phyloP scores from a whole-genome alignment of 1,139 yeast genomes.

The Blastobotrys persicus region DNA sequence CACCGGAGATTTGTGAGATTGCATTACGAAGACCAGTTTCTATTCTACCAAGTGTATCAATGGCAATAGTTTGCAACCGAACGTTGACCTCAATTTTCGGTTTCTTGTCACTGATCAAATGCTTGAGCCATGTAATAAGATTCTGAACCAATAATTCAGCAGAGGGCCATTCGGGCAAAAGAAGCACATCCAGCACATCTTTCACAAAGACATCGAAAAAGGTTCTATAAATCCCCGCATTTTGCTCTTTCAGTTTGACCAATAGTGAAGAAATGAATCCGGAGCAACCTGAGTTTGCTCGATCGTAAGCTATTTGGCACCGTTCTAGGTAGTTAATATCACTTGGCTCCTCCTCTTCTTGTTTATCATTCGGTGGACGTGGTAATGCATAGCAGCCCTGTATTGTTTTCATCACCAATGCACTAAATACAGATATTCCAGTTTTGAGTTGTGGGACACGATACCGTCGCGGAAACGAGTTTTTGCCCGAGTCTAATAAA shows the following conservation, averaged over 20 bases:
- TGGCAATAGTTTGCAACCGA: slow-evolving; percentile 2
- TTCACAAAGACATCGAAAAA: slow-evolving; percentile 6
- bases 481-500: not conserved
- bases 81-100: slow-evolving; percentile 6
- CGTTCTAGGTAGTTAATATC: not conserved
- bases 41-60: slow-evolving; percentile 2
- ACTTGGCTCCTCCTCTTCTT: not conserved
- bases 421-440: slow-evolving; percentile 1
- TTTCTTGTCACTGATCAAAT: slow-evolving; percentile 4
- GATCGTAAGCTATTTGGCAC: not conserved
- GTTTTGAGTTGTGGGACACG: slow-evolving; percentile 3
- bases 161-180: slow-evolving; percentile 6
- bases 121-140: slow-evolving; percentile 3
- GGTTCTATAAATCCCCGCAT: not conserved
- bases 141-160: slow-evolving; percentile 1
- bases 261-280: slow-evolving; percentile 1
- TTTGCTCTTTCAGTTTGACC: slow-evolving; percentile 1
- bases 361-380: not conserved
- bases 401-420: not conserved
- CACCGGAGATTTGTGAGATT: not conserved
- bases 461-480: slow-evolving; percentile 3
- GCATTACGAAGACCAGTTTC: not conserved
- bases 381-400: slow-evolving; percentile 1
- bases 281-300: not conserved
- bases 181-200: slow-evolving; percentile 1